These are phyloP conservation scores for Zopfia rhizophila DNA, from an alignment of 2,329 filamentous ascomycete species.

Conservation along the genomic window DNA sequence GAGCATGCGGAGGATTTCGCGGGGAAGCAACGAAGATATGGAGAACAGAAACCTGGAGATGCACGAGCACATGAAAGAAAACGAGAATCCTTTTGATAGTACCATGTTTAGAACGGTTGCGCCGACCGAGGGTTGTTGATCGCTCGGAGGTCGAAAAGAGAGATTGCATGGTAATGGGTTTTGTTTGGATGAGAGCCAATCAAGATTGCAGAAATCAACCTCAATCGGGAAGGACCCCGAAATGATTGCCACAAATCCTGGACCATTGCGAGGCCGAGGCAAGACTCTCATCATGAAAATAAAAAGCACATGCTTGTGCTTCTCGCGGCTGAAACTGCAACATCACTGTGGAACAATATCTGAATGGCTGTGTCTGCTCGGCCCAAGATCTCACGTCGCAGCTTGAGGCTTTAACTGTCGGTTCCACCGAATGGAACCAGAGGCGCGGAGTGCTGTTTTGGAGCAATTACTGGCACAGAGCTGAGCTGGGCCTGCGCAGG, in stretches of 20 bases:
- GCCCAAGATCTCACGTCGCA: slow-evolving; percentile 3
- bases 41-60: slow-evolving; percentile 24
- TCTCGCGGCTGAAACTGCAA: slow-evolving; percentile 21
- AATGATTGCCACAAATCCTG: slow-evolving; percentile 39
- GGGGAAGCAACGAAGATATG: slow-evolving; percentile 39
- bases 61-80: slow-evolving; percentile 37
- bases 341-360: slow-evolving; percentile 9
- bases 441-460: slow-evolving; percentile 3
- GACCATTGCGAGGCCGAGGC: slow-evolving; percentile 32
- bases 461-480: too few relatives aligned
- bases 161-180: slow-evolving; percentile 37
- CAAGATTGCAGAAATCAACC: slow-evolving; percentile 27
- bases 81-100: slow-evolving; percentile 23
- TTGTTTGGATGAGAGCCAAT: slow-evolving; percentile 25
- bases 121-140: slow-evolving; percentile 20
- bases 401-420: slow-evolving; percentile 6
- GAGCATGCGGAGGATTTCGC: slow-evolving; percentile 28
- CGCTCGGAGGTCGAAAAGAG: slow-evolving; percentile 32
- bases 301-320: slow-evolving; percentile 28
- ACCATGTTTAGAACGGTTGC: slow-evolving; percentile 27
- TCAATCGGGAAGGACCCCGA: slow-evolving; percentile 42
- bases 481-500: too few relatives aligned
- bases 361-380: slow-evolving; percentile 15
- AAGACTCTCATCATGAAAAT: slow-evolving; percentile 9
- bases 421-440: slow-evolving; percentile 15